Conservation (phyloP, 345 rosid genomes). For the Eucalyptus sp. region DNA sequence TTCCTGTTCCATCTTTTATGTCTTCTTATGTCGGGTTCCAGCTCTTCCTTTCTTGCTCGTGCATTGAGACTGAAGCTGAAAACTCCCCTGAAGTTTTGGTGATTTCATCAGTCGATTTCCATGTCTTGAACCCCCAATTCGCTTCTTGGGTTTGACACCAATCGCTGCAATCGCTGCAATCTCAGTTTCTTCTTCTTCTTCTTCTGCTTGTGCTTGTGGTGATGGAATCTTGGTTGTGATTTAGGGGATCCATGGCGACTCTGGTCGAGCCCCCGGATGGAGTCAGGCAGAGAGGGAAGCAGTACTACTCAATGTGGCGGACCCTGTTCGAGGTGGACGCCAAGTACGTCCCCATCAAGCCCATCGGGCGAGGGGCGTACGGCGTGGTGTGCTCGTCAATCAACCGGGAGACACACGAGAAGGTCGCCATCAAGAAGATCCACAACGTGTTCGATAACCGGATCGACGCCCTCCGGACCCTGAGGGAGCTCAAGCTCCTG, state of each 20-base stretch:
- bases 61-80: neutral
- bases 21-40: neutral
- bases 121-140: neutral
- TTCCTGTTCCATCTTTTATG: neutral
- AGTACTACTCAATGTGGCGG: slow-evolving; percentile 73
- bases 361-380: slow-evolving; percentile 80
- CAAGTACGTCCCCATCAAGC: slow-evolving; percentile 80
- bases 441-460: slow-evolving; percentile 73
- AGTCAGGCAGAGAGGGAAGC: slow-evolving; percentile 47
- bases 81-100: neutral
- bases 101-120: neutral
- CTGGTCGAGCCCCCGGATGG: slow-evolving; percentile 88
- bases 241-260: slow-evolving; percentile 43
- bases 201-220: neutral
- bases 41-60: neutral
- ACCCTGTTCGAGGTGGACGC: slow-evolving; percentile 80
- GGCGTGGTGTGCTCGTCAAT: slow-evolving; percentile 84
- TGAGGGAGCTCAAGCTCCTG: slow-evolving; percentile 73
- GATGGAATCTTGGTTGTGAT: neutral
- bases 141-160: neutral
- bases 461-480: slow-evolving; percentile 48
- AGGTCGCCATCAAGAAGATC: slow-evolving; percentile 84
- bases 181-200: neutral
- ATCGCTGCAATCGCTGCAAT: neutral
- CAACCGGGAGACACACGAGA: slow-evolving; percentile 64